Conservation (phyloP, 345 rosid species). For the Draba incana region DNA sequence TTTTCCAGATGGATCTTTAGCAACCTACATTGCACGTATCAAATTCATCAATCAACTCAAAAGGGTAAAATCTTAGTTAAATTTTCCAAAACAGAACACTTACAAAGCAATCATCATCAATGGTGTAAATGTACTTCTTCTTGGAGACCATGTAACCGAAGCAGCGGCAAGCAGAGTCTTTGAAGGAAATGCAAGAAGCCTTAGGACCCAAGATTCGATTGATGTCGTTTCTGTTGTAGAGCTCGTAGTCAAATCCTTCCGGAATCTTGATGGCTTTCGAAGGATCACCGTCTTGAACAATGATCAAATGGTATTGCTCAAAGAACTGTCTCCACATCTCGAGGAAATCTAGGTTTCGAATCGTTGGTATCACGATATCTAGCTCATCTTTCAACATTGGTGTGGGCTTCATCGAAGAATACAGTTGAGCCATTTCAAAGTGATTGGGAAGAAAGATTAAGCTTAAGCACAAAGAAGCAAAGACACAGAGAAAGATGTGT, state of each 20-base stretch:
- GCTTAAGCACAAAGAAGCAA: no score
- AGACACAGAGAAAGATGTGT: conserved; percentile 6
- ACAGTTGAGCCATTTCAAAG: conserved; percentile 30
- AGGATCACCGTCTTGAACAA: conserved; percentile 45
- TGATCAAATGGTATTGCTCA: conserved; percentile 38
- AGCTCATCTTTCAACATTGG: conserved; percentile 40
- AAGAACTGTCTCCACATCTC: conserved; percentile 43
- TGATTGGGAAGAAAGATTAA: no score
- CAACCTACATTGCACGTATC: conserved; percentile 56
- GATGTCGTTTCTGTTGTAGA: no score
- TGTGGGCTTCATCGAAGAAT: conserved; percentile 33
- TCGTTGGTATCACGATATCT: conserved; percentile 43
- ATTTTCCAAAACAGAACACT: conserved; percentile 8
- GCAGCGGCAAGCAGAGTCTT: no score
- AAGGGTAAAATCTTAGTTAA: neutral
- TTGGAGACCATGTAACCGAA: no score
- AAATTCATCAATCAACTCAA: neutral
- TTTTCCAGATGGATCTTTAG: conserved; percentile 76
- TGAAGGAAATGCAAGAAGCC: no score
- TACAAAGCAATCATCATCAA: conserved; percentile 73
- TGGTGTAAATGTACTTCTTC: no score
- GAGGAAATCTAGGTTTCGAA: conserved; percentile 39
- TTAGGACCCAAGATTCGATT: no score
- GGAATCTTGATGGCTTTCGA: conserved; percentile 36
- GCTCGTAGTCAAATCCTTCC: conserved; percentile 36